These are phyloP conservation scores for Fonsecaea pedrosoi DNA, from an alignment of 2,329 filamentous ascomycete genomes.

Conservation along the genomic window DNA sequence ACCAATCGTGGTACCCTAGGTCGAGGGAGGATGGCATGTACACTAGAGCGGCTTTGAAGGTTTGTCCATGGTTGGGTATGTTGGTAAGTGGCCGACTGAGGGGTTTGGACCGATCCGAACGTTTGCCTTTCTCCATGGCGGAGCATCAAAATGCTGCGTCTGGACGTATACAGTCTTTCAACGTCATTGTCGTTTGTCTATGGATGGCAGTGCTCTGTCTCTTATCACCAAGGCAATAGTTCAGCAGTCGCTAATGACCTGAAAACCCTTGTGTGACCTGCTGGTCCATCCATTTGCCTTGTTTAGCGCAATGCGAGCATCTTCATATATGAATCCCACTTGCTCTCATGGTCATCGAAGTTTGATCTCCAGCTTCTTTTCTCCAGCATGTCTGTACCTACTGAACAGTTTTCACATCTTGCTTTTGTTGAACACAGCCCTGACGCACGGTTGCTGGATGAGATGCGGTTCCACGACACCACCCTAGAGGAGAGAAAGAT, in stretches of 20 bases:
- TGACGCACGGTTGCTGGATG: not conserved
- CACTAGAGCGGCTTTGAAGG: slow-evolving; percentile 6
- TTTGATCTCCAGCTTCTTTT: not conserved
- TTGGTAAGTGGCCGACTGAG: slow-evolving; percentile 16
- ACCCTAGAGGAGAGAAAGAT: slow-evolving; percentile 28
- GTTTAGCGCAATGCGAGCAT: slow-evolving; percentile 9
- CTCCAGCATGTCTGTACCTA: slow-evolving; percentile 30
- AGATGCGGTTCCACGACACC: slow-evolving; percentile 26
- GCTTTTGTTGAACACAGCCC: slow-evolving; percentile 19
- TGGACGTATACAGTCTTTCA: slow-evolving; percentile 1
- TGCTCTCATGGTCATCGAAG: slow-evolving; percentile 4
- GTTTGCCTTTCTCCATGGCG: slow-evolving; percentile 16
- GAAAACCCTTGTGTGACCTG: slow-evolving; percentile 10
- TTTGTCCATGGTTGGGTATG: slow-evolving; percentile 11
- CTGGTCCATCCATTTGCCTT: slow-evolving; percentile 18
- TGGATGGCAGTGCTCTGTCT: slow-evolving; percentile 12
- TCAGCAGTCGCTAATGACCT: slow-evolving; percentile 18
- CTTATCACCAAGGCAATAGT: slow-evolving; percentile 25
- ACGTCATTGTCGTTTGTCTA: slow-evolving; percentile 17
- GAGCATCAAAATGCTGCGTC: slow-evolving; percentile 21
- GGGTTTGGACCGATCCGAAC: slow-evolving; percentile 1
- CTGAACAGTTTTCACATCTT: slow-evolving; percentile 30
- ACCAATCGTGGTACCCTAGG: slow-evolving; percentile 7
- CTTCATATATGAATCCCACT: not conserved
- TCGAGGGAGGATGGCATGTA: not conserved